These are phyloP conservation scores for Trichoderma koningii DNA, from an alignment of 2,329 filamentous ascomycete genomes.

Conservation along the genomic window DNA sequence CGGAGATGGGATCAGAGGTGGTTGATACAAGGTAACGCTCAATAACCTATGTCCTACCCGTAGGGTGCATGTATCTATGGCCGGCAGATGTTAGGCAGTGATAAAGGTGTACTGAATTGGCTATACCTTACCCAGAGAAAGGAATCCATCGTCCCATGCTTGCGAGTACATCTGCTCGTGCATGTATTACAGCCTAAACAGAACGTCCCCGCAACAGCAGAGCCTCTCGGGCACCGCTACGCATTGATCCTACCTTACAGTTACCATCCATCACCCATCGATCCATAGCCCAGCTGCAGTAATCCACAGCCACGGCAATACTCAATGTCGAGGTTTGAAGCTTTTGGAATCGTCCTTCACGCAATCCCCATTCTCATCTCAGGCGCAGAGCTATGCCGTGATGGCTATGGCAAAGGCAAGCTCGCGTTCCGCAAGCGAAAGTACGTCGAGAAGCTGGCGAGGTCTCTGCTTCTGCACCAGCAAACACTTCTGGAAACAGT, in stretches of 20 bases:
- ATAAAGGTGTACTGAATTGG: too few species aligned
- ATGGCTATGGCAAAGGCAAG: not conserved
- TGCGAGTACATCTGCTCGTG: too few species aligned
- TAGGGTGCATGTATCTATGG: too few species aligned
- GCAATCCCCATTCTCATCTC: constrained; percentile 20
- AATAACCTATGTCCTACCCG: too few species aligned
- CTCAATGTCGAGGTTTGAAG: constrained; percentile 21
- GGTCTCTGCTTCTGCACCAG: constrained; percentile 13
- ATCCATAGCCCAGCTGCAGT: too few species aligned
- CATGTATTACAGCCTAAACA: not conserved
- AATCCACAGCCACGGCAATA: not conserved
- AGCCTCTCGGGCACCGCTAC: not conserved
- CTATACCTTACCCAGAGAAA: too few species aligned
- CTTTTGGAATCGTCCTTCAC: constrained; percentile 13
- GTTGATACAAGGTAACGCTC: too few species aligned
- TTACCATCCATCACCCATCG: not conserved
- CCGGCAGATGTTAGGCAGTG: too few species aligned
- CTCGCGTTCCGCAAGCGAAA: constrained; percentile 17
- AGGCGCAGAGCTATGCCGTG: not conserved
- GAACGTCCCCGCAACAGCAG: not conserved
- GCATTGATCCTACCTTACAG: too few species aligned
- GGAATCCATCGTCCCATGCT: too few species aligned
- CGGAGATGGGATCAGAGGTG: too few species aligned
- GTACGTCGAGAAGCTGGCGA: constrained; percentile 19
- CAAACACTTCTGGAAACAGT: constrained; percentile 4